Evolutionary conservation across 345 rosid genomes (phyloP).

Genomic region (Arabidopsis arenosa): DNA sequence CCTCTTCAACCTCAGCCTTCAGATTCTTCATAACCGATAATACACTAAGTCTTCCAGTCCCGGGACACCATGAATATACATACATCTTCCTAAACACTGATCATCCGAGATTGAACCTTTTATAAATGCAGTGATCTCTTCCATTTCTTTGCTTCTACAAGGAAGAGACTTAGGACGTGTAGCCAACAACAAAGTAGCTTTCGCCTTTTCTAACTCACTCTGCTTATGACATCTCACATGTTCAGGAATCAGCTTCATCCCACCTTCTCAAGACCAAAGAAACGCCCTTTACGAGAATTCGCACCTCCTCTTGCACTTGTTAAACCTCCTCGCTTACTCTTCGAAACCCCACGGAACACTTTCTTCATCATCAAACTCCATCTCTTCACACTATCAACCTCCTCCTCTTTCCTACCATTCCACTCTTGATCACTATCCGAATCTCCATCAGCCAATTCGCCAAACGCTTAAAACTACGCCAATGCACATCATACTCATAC

Average conservation of each 20-base stretch:
- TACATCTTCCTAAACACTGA: conserved; percentile 90
- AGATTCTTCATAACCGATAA: conserved; percentile 82
- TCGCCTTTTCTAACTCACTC: conserved; percentile 89
- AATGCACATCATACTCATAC: conserved; percentile 85
- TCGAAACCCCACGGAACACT: conserved; percentile 45
- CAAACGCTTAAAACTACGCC: conserved; percentile 90
- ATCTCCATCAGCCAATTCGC: conserved; percentile 61
- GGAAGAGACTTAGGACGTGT: conserved; percentile 86
- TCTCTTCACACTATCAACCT: conserved; percentile 65
- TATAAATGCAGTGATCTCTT: conserved; percentile 77
- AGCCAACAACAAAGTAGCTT: conserved; percentile 79
- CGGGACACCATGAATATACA: conserved; percentile 99
- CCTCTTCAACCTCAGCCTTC: conserved; percentile 85
- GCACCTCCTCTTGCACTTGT: conserved; percentile 65
- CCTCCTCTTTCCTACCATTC: conserved; percentile 53
- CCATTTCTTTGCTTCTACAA: conserved; percentile 93
- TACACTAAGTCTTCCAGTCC: conserved; percentile 97
- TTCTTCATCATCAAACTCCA: conserved; percentile 59
- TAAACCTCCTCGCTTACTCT: conserved; percentile 45
- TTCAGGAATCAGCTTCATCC: conserved; percentile 89
- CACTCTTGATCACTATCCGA: conserved; percentile 81
- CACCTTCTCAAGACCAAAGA: conserved; percentile 84
- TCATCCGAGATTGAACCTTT: conserved; percentile 88
- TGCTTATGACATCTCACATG: conserved; percentile 85
- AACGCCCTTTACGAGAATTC: conserved; percentile 72